Percentiles rank a stretch among this genome's conserved stretches.
Evolutionary conservation across 257 asterid genomes (phyloP).

Genomic region (Solanum habrochaites): DNA sequence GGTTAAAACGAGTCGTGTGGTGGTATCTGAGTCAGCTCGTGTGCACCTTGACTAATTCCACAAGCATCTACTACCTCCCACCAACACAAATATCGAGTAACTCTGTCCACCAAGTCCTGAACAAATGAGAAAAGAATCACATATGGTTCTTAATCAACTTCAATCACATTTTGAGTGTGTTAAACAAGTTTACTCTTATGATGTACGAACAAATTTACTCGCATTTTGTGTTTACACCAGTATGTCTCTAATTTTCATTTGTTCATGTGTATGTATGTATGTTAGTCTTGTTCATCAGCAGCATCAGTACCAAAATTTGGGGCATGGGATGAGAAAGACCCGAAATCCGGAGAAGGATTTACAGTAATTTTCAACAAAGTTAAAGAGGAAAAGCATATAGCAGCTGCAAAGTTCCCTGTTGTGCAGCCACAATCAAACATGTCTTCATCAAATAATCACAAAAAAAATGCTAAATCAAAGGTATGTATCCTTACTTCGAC

Average conservation of each 20-base stretch:
- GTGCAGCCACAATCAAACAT: slow-evolving; percentile 14
- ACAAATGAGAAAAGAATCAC: not conserved
- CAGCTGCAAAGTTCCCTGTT: slow-evolving; percentile 46
- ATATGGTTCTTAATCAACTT: not conserved
- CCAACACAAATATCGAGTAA: not conserved
- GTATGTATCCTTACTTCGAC: not conserved
- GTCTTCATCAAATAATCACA: slow-evolving; percentile 7
- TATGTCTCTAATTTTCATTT: not conserved
- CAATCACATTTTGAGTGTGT: not conserved
- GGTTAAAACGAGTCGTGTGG: not conserved
- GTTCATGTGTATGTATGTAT: not conserved
- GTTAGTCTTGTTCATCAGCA: slow-evolving; percentile 47
- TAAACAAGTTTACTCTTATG: not conserved
- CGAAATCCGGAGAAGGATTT: slow-evolving; percentile 60
- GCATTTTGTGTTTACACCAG: not conserved
- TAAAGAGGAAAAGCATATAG: slow-evolving; percentile 64
- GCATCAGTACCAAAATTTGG: slow-evolving; percentile 75
- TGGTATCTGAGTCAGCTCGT: not conserved
- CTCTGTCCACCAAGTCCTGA: not conserved
- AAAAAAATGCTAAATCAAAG: slow-evolving; percentile 23
- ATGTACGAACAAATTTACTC: not conserved
- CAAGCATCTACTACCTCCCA: not conserved
- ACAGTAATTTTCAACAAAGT: slow-evolving; percentile 66
- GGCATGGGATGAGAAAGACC: slow-evolving; percentile 64
- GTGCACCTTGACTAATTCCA: not conserved